Base-by-base conservation (phyloP, 2,329 filamentous ascomycete genomes). In the Colletotrichum chrysophilum region DNA sequence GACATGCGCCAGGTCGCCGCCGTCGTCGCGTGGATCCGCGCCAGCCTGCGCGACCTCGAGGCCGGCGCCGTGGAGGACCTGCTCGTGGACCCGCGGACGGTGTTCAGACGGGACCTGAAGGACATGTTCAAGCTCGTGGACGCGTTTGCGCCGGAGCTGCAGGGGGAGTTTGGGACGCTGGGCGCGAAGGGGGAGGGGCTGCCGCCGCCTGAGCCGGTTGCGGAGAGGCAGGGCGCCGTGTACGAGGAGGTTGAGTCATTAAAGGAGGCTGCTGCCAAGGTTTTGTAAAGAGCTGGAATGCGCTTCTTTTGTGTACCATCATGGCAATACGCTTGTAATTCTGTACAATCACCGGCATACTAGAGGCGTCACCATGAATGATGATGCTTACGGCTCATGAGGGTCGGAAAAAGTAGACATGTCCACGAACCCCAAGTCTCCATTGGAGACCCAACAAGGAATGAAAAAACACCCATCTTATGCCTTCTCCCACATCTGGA, bases 401-500 rank as follows among this genome's bases (percentile, higher is more conserved):
- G 28, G 43, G 43, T 2, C n/a, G 61, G 38, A 65, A 52, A 52
- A 32, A 67, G n/a, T 52, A 52, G 43, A 52, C n/a, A 52, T 21
- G 10, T 52, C n/a, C n/a, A 21, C n/a, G 5, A 1, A 12, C 43
- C 43, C n/a, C 2, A 3, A 21, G 43, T 52, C n/a, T 52, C 43
- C n/a, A 4, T 21, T 13, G n/a, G 43, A 52, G 43, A 52, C n/a
- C 14, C 32, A 68, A 26, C 26, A 28, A 28, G 5, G 26, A 28
- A n/a, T 5, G 21, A 48, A 16, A 52, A 34, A 6, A 61, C n/a
- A 61, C 9, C 28, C 55, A 34, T 52, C 67, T 75, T 48, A 73
- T 24, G 26, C 81, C 86, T 87, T 91, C 86, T 93, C 92, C 92
- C 92, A 95, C 90, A 95, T 91, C 83, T 94, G 90, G 85, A 94